A percentile compares a stretch with the other conserved stretches of the same genome.
These are phyloP conservation scores for Eucalyptus regnans DNA, from an alignment of 345 rosid genomes.

Conservation along the genomic window DNA sequence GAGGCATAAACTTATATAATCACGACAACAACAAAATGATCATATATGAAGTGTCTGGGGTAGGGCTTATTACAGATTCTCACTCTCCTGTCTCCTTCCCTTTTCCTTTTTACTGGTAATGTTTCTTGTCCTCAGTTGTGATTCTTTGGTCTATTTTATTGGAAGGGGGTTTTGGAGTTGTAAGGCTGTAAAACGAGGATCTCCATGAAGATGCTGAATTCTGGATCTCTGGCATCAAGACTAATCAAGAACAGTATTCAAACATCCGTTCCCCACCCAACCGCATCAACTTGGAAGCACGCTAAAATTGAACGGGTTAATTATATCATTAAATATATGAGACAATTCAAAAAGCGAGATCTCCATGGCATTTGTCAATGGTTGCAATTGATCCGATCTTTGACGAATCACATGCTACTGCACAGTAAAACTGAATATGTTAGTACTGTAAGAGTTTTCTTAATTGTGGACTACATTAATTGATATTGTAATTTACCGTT, in stretches of 20 bases:
- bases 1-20: neutral
- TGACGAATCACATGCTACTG: too few relatives aligned
- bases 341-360: neutral
- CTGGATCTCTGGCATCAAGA: neutral
- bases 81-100: neutral
- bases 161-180: neutral
- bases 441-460: too few relatives aligned
- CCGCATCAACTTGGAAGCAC: neutral
- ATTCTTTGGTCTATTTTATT: neutral
- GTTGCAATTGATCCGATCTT: neutral
- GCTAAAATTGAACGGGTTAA: neutral
- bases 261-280: neutral
- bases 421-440: accelerated
- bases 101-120: neutral
- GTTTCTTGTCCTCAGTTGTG: neutral
- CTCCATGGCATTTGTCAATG: accelerated
- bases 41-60: neutral
- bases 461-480: too few relatives aligned
- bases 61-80: neutral
- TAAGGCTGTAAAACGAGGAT: neutral
- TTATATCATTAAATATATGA: neutral
- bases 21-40: neutral
- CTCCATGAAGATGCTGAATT: neutral
- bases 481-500: too few relatives aligned
- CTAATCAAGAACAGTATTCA: neutral